Evolutionary conservation across 495 filamentous ascomycete species (phyloP), one percentile per base, ranked within the genome.

Genomic region (Articulospora tetracladia): DNA sequence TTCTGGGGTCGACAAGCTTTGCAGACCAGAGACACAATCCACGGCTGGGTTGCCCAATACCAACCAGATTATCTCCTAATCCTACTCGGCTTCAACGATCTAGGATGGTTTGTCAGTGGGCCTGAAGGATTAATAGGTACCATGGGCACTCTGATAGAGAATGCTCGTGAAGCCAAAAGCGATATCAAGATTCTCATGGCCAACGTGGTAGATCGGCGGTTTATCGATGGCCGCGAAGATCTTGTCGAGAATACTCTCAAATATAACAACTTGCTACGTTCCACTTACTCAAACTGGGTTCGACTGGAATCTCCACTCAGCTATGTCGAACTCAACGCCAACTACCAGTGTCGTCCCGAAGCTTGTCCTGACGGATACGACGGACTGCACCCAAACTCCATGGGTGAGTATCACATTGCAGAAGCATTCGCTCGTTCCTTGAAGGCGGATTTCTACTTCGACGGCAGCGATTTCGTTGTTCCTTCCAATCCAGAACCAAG

Each of bases 41-140:
- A 72, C 54, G 68, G 75, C 58, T 60, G 76, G 54, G 72, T 78
- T 8, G 72, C 72, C 25, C 65, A 59, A 39, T 73, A 77, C 58
- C 69, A 70, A 46, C 60, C 70, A 2, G 70, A 80, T 59, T 68
- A 66, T 20, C 63, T 68, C 10, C 61, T 75, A 7, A 65, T 74
- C 34, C 20, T 69, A 58, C 66, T 75, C 7, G 73, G 73, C 2
- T 75, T 74, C 55, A 75, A 75, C 59, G 73, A 75, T 49, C 54
- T 75, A 17, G 70, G 57, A 17, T 75, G 72, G 73, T 41, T 62
- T 26, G 51, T 60, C 34, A 63, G 62, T 39, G 62, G 63, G 6
- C 63, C 72, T 1, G n/a, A 36, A 1, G 54, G 59, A 1, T 59
- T 58, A 0, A 60, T 75, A 3, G 60, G 34, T 20, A 67, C 54